Evolutionary conservation across 2,329 filamentous ascomycete species (phyloP).

Genomic region (Harringtonia lauricola): DNA sequence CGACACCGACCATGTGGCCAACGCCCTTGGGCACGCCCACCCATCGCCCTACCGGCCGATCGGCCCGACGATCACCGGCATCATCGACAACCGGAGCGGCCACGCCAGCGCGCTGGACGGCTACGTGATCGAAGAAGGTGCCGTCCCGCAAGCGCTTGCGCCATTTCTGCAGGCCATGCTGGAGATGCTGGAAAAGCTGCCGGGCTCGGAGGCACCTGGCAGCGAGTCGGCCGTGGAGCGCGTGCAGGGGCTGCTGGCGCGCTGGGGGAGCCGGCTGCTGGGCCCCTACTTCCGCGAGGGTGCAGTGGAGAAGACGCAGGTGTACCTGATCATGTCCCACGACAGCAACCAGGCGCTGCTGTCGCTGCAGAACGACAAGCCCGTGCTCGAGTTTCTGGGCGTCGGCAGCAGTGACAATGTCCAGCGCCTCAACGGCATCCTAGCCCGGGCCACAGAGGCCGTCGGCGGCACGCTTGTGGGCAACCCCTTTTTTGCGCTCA

Average conservation of each 20-base stretch:
- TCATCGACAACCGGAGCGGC: constrained; percentile 46
- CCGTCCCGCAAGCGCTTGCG: constrained; percentile 45
- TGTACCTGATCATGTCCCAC: constrained; percentile 57
- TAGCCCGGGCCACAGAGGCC: constrained; percentile 42
- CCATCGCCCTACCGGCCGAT: constrained; percentile 40
- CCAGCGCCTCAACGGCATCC: constrained; percentile 36
- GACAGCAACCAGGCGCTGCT: constrained; percentile 53
- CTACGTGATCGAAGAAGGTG: constrained; percentile 54
- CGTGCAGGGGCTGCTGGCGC: constrained; percentile 34
- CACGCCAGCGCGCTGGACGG: constrained; percentile 45
- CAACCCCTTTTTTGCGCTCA: constrained; percentile 44
- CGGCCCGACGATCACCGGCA: constrained; percentile 51
- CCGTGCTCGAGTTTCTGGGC: constrained; percentile 47
- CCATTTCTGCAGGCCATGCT: constrained; percentile 46
- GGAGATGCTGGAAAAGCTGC: constrained; percentile 45
- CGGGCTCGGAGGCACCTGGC: constrained; percentile 29
- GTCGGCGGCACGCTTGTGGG: constrained; percentile 50
- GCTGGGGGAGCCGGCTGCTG: constrained; percentile 40
- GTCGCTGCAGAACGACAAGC: constrained; percentile 47
- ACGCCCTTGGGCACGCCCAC: constrained; percentile 40
- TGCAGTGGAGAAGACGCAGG: constrained; percentile 47
- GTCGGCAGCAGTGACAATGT: constrained; percentile 45
- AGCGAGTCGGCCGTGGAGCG: constrained; percentile 27
- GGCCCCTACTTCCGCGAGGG: constrained; percentile 46
- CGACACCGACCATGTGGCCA: constrained; percentile 45